Conservation (phyloP, 164 flowering plant genomes). For the Magnolia officinalis region DNA sequence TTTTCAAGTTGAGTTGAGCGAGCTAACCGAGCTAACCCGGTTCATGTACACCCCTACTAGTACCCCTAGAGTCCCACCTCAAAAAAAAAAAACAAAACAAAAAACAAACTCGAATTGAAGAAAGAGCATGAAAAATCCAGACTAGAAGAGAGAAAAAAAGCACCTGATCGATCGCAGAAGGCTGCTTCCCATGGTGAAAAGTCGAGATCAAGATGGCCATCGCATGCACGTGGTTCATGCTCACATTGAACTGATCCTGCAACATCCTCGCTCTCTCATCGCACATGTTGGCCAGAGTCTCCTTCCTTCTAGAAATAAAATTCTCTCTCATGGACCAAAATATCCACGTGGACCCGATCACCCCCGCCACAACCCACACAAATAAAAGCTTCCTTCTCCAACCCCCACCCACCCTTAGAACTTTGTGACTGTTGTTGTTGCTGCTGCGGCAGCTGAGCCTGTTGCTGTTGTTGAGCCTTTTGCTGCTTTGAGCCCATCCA, state of each 20-base stretch:
- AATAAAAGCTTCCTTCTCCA: constrained; percentile 65
- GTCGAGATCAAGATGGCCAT: constrained; percentile 86
- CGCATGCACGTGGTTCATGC: constrained; percentile 96
- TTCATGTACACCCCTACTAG: no score
- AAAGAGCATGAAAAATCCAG: no score
- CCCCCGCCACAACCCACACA: constrained; percentile 47
- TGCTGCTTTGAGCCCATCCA: constrained; percentile 22
- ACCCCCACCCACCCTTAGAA: constrained; percentile 47
- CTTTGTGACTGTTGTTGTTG: constrained; percentile 36
- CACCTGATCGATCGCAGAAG: constrained; percentile 94
- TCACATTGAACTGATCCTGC: constrained; percentile 95
- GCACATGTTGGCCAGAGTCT: constrained; percentile 79
- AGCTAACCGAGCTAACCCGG: no score
- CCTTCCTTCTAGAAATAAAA: constrained; percentile 40
- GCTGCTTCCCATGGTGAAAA: constrained; percentile 81
- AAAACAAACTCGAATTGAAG: no score
- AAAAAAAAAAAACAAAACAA: no score
- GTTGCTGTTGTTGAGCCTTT: constrained; percentile 20
- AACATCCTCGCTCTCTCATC: constrained; percentile 94
- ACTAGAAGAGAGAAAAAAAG: no score
- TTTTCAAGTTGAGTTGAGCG: no score
- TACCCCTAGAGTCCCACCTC: no score
- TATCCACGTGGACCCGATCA: constrained; percentile 44
- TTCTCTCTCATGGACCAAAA: constrained; percentile 46
- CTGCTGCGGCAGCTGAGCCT: constrained; percentile 24